Conservation (phyloP, 495 filamentous ascomycete genomes). For the Tetracladium setigerum region DNA sequence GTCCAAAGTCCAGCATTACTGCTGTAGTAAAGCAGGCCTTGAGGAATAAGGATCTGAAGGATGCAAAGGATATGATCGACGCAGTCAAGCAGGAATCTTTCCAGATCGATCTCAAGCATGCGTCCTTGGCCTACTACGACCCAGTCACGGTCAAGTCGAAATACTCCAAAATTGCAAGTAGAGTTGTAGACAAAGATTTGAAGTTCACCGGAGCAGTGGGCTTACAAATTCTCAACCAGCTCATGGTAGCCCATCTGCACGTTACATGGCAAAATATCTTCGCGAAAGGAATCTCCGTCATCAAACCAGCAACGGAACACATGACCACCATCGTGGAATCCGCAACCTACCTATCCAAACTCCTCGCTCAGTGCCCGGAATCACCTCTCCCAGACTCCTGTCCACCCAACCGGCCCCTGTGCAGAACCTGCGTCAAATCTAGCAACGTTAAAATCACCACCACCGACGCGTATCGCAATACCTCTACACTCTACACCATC, state of each 20-base stretch:
- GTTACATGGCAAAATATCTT: constrained; percentile 78
- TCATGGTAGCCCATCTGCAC: constrained; percentile 85
- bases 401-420: constrained; percentile 70
- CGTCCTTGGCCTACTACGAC: constrained; percentile 74
- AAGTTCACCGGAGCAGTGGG: constrained; percentile 45
- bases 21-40: constrained; percentile 60
- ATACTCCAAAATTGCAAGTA: constrained; percentile 53
- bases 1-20: constrained; percentile 57
- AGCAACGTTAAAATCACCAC: constrained; percentile 50
- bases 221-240: constrained; percentile 52
- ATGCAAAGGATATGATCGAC: constrained; percentile 49
- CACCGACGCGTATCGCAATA: constrained; percentile 51
- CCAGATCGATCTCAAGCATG: constrained; percentile 51
- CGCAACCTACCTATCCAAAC: constrained; percentile 60
- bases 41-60: constrained; percentile 40
- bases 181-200: constrained; percentile 39
- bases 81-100: constrained; percentile 52
- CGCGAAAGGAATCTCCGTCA: constrained; percentile 59
- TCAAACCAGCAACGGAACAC: constrained; percentile 68
- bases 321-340: constrained; percentile 64
- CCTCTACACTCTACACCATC: constrained; percentile 64
- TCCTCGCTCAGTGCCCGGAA: constrained; percentile 64
- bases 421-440: constrained; percentile 60
- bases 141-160: constrained; percentile 44
- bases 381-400: constrained; percentile 70